Conservation (phyloP, 1,139 yeast genomes). For the Blastobotrys petasosporus region DNA sequence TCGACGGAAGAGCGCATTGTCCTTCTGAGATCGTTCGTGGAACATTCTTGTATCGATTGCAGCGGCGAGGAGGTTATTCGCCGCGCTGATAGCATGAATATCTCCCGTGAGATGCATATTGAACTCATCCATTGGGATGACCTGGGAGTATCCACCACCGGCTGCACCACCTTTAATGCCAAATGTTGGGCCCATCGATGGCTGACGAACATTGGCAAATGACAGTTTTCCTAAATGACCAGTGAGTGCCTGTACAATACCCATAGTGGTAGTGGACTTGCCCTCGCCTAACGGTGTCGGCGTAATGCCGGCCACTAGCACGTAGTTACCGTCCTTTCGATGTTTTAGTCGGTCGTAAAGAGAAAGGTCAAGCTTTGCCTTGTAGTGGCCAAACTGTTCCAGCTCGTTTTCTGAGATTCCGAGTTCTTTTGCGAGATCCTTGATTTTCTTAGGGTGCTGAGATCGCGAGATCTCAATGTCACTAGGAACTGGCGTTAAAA, state of each 20-base stretch:
- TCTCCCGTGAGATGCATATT: constrained; percentile 98
- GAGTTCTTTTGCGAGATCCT: constrained; percentile 74
- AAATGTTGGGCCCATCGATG: constrained; percentile 98
- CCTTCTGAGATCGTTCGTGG: constrained; percentile 93
- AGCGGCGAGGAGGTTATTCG: constrained; percentile 92
- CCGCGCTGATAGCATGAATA: constrained; percentile 94
- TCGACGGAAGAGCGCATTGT: constrained; percentile 78
- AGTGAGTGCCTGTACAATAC: constrained; percentile 92
- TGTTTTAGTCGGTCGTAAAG: constrained; percentile 65
- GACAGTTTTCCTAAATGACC: constrained; percentile 84
- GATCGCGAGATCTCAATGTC: constrained; percentile 90
- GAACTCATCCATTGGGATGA: constrained; percentile 98
- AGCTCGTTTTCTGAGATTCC: constrained; percentile 78
- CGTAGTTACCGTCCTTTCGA: constrained; percentile 78
- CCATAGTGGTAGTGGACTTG: constrained; percentile 94
- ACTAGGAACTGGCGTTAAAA: constrained; percentile 80
- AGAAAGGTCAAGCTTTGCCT: constrained; percentile 81
- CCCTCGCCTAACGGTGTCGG: constrained; percentile 99
- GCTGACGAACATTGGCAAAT: constrained; percentile 95
- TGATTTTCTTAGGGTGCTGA: constrained; percentile 80
- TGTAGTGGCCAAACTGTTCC: constrained; percentile 87
- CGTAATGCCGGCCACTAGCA: constrained; percentile 93
- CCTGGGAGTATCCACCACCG: constrained; percentile 98
- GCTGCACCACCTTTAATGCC: constrained; percentile 99
- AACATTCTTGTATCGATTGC: constrained; percentile 97